phyloP scores from a whole-genome alignment of 768 basidiomycete species.

The Astraeus odoratus region DNA sequence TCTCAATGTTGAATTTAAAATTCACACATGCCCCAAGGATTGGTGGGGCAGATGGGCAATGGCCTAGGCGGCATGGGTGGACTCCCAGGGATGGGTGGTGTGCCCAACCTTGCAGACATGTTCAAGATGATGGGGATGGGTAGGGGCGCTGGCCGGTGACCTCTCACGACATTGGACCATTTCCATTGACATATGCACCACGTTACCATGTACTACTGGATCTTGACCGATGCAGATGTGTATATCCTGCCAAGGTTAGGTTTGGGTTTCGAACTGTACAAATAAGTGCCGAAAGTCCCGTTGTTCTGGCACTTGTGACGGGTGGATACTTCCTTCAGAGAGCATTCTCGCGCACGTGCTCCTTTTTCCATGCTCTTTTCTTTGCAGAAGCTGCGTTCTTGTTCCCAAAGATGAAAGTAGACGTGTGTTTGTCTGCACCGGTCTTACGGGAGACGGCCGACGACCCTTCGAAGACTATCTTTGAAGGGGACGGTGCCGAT shows the following conservation, averaged over 20 bases:
- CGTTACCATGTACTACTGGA: constrained; percentile 8
- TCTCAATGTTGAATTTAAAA: constrained; percentile 1
- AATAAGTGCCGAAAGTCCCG: constrained; percentile 3
- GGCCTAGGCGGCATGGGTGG: constrained; percentile 55
- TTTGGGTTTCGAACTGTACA: constrained; percentile 18
- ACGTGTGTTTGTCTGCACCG: constrained; percentile 78
- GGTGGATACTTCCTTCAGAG: constrained; percentile 17
- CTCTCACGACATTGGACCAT: constrained; percentile 4
- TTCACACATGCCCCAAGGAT: constrained; percentile 40
- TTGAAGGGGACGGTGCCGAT: constrained; percentile 9
- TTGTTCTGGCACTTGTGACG: constrained; percentile 6
- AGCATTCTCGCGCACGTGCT: constrained; percentile 25
- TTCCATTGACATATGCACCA: constrained; percentile 14
- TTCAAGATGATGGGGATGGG: constrained; percentile 89
- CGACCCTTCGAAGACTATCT: constrained; percentile 60
- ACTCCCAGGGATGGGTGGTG: constrained; percentile 45
- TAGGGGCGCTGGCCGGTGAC: constrained; percentile 31
- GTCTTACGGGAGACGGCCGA: constrained; percentile 58
- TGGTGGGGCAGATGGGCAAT: constrained; percentile 86
- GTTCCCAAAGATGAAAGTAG: constrained; percentile 74
- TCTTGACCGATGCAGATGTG: constrained; percentile 13
- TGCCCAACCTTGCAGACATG: constrained; percentile 72
- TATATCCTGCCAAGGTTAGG: constrained; percentile 20
- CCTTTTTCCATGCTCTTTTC: constrained; percentile 51
- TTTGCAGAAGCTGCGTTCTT: constrained; percentile 54